These are phyloP conservation scores for Colletotrichum trifolii DNA, from an alignment of 2,329 filamentous ascomycete genomes.

Conservation along the genomic window DNA sequence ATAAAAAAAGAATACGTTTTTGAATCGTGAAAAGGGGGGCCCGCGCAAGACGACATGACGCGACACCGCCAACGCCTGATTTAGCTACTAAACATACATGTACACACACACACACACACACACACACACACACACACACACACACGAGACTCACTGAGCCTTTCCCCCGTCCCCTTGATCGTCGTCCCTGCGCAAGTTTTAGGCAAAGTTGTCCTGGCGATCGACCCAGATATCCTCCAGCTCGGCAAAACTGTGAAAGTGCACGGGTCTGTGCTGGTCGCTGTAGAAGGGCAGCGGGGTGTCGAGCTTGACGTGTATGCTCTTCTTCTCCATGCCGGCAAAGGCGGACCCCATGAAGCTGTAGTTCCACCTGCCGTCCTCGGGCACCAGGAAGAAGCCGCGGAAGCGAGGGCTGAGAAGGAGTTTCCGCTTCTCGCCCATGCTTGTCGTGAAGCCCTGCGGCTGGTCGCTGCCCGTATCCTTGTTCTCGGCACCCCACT, in stretches of 20 bases:
- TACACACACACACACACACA: no score
- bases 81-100: no score
- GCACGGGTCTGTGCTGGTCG: slow-evolving; percentile 88
- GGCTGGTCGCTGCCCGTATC: slow-evolving; percentile 93
- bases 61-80: no score
- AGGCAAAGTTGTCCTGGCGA: slow-evolving; percentile 92
- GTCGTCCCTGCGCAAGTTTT: slow-evolving; percentile 39
- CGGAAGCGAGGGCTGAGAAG: slow-evolving; percentile 92
- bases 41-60: no score
- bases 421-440: slow-evolving; percentile 96
- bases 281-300: slow-evolving; percentile 92
- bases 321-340: slow-evolving; percentile 88
- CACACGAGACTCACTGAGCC: no score
- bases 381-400: slow-evolving; percentile 96
- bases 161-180: no score
- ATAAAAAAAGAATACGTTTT: no score
- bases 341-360: slow-evolving; percentile 96
- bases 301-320: slow-evolving; percentile 92
- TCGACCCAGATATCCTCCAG: slow-evolving; percentile 98
- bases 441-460: slow-evolving; percentile 88
- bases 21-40: no score
- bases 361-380: slow-evolving; percentile 94
- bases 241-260: slow-evolving; percentile 98
- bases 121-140: no score
- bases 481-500: slow-evolving; percentile 97